Conservation (phyloP, 164 flowering plant genomes). For the Macadamia tetraphylla region DNA sequence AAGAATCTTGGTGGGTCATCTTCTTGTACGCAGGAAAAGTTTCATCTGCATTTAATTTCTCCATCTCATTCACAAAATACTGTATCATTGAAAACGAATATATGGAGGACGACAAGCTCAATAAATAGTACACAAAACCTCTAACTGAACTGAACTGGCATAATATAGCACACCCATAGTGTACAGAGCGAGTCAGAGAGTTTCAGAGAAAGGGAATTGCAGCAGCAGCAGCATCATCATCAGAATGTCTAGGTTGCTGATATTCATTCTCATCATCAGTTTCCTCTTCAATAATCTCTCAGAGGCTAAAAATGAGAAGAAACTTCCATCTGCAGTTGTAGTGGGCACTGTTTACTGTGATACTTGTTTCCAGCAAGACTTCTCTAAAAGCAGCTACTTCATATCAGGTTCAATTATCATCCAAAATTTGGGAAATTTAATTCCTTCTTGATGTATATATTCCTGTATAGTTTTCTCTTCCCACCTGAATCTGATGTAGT, state of each 20-base stretch:
- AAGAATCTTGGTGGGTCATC: slow-evolving; percentile 15
- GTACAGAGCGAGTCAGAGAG: slow-evolving; percentile 6
- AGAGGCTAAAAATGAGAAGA: slow-evolving; percentile 34
- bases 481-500: background rate
- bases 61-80: background rate
- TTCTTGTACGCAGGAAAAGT: slow-evolving; percentile 3
- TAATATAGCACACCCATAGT: background rate
- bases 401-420: slow-evolving; percentile 52
- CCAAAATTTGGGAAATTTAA: background rate
- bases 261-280: slow-evolving; percentile 21
- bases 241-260: slow-evolving; percentile 26
- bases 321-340: slow-evolving; percentile 53
- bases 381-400: slow-evolving; percentile 55
- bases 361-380: slow-evolving; percentile 52
- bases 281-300: slow-evolving; percentile 22
- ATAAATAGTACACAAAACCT: background rate
- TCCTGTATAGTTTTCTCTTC: too few species aligned
- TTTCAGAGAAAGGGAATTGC: slow-evolving; percentile 2
- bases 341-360: slow-evolving; percentile 82
- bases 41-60: background rate
- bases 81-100: too few species aligned
- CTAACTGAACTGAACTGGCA: background rate
- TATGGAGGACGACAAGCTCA: background rate
- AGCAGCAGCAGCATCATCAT: background rate
- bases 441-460: too few species aligned